A percentile compares a stretch with the other conserved stretches of the same genome.
These are phyloP conservation scores for Populus euphratica DNA, from an alignment of 345 rosid species.

Conservation along the genomic window DNA sequence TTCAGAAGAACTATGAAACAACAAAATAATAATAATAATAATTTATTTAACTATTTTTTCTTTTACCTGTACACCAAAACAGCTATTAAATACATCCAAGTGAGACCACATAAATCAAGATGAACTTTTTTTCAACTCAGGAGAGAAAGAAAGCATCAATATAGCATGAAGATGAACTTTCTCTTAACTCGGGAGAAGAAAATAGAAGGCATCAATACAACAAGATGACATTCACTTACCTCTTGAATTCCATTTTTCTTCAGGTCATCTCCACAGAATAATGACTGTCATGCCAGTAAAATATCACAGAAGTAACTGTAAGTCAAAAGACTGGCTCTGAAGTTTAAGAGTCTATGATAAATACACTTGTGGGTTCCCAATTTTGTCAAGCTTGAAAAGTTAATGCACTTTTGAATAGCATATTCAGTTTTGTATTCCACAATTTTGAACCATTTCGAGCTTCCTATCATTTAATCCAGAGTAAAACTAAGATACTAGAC, in stretches of 20 bases:
- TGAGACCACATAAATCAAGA: too few relatives aligned
- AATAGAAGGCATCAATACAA: constrained; percentile 4
- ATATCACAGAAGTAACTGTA: constrained; percentile 10
- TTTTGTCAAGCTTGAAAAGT: neutral
- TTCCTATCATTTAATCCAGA: constrained; percentile 4
- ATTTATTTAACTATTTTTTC: too few relatives aligned
- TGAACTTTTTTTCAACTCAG: too few relatives aligned
- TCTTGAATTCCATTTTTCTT: constrained; percentile 77
- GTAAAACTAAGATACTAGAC: constrained; percentile 5
- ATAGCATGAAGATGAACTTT: too few relatives aligned
- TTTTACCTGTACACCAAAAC: too few relatives aligned
- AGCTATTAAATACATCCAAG: too few relatives aligned
- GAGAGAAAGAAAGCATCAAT: too few relatives aligned
- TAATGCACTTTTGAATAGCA: too few relatives aligned
- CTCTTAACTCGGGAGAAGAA: too few relatives aligned
- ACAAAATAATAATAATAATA: too few relatives aligned
- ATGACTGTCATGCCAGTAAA: constrained; percentile 51
- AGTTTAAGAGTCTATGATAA: too few relatives aligned
- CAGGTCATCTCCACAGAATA: constrained; percentile 72
- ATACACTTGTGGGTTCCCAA: neutral
- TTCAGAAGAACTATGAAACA: too few relatives aligned
- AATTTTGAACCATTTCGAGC: neutral
- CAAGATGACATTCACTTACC: constrained; percentile 44
- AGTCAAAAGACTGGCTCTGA: neutral
- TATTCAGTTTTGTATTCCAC: neutral